Conservation (phyloP, 345 rosid genomes). For the Ricinus communis region DNA sequence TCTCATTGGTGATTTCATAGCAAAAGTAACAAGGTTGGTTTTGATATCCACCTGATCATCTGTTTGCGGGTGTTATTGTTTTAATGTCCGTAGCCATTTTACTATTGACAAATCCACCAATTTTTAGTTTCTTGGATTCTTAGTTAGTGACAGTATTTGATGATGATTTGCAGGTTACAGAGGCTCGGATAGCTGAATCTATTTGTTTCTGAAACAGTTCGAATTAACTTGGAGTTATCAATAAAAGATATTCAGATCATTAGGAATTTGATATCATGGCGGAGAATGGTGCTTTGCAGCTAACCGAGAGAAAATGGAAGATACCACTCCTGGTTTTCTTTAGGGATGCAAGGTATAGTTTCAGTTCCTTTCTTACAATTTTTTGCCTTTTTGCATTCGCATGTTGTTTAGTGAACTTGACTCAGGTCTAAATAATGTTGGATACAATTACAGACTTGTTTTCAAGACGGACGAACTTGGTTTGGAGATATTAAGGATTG, state of each 20-base stretch:
- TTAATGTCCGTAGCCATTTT: neutral
- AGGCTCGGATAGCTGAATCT: too few relatives aligned
- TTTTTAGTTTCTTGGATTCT: too few relatives aligned
- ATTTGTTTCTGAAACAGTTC: neutral
- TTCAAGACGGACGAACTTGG: slow-evolving; percentile 81
- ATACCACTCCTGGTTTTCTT: slow-evolving; percentile 65
- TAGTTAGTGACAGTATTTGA: too few relatives aligned
- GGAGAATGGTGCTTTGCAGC: slow-evolving; percentile 20
- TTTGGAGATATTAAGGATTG: slow-evolving; percentile 66
- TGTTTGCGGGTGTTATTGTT: neutral
- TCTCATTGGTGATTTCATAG: neutral
- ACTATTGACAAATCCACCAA: neutral
- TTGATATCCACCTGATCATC: neutral
- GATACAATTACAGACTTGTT: slow-evolving; percentile 52
- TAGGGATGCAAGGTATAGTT: slow-evolving; percentile 61
- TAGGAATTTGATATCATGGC: slow-evolving; percentile 17
- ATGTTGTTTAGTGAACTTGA: too few relatives aligned
- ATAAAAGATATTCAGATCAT: neutral
- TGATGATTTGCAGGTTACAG: too few relatives aligned
- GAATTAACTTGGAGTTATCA: neutral
- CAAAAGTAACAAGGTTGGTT: slow-evolving; percentile 1
- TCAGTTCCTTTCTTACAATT: neutral
- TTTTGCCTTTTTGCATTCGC: too few relatives aligned
- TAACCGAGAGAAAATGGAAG: slow-evolving; percentile 30
- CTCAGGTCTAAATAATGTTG: too few relatives aligned